Evolutionary conservation across 176 grass and related monocot species (phyloP).

Genomic region (Oryza officinalis): DNA sequence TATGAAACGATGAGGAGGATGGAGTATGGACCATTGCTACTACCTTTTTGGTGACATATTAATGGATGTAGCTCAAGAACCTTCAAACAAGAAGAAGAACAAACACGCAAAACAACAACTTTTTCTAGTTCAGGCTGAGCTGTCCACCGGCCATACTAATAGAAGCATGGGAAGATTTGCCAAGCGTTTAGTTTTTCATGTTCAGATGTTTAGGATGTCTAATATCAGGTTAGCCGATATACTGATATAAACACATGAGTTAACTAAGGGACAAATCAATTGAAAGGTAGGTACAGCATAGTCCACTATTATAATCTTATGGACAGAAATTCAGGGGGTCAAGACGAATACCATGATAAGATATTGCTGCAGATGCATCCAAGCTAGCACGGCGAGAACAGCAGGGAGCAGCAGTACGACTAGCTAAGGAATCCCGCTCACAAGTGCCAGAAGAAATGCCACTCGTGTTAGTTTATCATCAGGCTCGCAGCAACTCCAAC

Average conservation of each 20-base stretch:
- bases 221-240: conserved; percentile 5
- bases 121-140: conserved; percentile 14
- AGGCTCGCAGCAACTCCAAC: conserved; percentile 29
- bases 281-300: neutral
- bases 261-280: conserved; percentile 27
- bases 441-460: conserved; percentile 32
- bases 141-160: conserved; percentile 21
- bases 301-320: conserved; percentile 25
- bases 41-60: conserved; percentile 15
- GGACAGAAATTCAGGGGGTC: conserved; percentile 2
- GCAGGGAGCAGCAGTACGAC: neutral
- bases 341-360: conserved; percentile 7
- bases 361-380: conserved; percentile 32
- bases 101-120: conserved; percentile 23
- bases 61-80: conserved; percentile 34
- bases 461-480: conserved; percentile 35
- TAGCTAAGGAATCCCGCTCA: conserved; percentile 36
- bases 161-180: conserved; percentile 23
- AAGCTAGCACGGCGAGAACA: conserved; percentile 19
- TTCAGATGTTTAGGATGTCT: conserved; percentile 15
- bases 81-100: conserved; percentile 20
- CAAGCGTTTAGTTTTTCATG: neutral
- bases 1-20: conserved; percentile 10
- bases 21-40: conserved; percentile 20
- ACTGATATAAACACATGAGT: neutral